These are phyloP conservation scores for Mycena vitilis DNA, from an alignment of 768 basidiomycete species.

Conservation along the genomic window DNA sequence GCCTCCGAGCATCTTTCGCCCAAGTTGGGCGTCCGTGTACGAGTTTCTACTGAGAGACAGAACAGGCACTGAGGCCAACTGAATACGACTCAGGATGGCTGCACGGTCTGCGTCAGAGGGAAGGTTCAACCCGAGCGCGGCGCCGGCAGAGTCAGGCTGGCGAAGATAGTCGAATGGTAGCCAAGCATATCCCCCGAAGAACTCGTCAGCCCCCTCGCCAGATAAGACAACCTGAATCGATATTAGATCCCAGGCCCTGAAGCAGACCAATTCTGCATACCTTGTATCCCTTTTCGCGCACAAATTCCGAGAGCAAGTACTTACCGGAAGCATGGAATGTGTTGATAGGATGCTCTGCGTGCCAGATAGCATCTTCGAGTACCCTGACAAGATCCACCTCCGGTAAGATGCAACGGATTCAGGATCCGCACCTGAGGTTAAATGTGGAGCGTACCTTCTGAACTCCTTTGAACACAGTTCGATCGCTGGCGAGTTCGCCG, in stretches of 20 bases:
- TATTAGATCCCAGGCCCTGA: background rate
- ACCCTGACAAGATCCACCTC: background rate
- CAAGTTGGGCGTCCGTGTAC: constrained; percentile 13
- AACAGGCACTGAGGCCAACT: constrained; percentile 11
- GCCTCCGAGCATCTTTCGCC: constrained; percentile 18
- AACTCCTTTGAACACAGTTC: constrained; percentile 29
- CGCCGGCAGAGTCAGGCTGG: constrained; percentile 11
- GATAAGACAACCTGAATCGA: constrained; percentile 21
- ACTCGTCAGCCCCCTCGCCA: constrained; percentile 33
- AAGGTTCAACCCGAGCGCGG: constrained; percentile 12
- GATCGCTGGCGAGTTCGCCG: constrained; percentile 25
- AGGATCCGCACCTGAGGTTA: background rate
- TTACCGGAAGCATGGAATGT: background rate
- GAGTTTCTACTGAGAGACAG: constrained; percentile 10
- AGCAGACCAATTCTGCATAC: background rate
- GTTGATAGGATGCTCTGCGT: background rate
- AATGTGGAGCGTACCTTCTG: constrained; percentile 15
- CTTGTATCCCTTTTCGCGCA: background rate
- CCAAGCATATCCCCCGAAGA: constrained; percentile 26
- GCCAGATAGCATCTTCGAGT: background rate
- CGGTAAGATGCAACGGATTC: too few relatives aligned
- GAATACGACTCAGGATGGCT: constrained; percentile 1
- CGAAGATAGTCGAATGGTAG: constrained; percentile 28
- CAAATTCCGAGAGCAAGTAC: background rate
- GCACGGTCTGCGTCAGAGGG: constrained; percentile 20